Evolutionary conservation across 2,329 filamentous ascomycete genomes (phyloP), one percentile per base, ranked within the genome.

Genomic region (Fusarium sacchari): DNA sequence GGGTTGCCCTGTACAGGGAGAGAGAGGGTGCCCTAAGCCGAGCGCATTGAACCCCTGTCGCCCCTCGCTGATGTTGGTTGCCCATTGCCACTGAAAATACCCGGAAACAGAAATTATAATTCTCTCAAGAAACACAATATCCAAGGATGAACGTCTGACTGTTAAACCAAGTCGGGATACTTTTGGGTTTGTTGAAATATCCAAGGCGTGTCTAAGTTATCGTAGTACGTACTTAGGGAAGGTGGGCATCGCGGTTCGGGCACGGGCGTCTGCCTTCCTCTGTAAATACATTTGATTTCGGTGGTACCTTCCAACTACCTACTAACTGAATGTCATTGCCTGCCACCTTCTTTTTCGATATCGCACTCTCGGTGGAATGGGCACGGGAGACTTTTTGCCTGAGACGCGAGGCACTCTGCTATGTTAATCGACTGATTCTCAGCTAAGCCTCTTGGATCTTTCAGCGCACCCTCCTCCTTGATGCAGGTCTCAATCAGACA

Each of bases 201-300:
- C 28, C 17, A n/a, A 36, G 49, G 49, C 30, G 15, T 42, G 28
- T 42, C 36, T n/a, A n/a, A n/a, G n/a, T 32, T 46, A 11, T 49
- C 46, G 14, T 24, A 18, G 30, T 50, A 24, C 30, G 30, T 50
- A 24, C 30, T 10, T 50, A 32, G 28, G 39, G n/a, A 28, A 47
- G 24, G 24, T n/a, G 49, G 43, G 20, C 37, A 43, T 36, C 14
- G 30, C 22, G 52, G n/a, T 26, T 39, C 20, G 34, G 50, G 50
- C 20, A 55, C 18, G 50, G 34, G 28, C 18, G 44, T 26, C 26
- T 10, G 24, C 49, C 40, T 62, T 42, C 22, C 20, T 46, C 22
- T 42, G 56, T 39, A 67, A 60, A 44, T 50, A 62, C 47, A 55
- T 75, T 73, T 75, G 72, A 69, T 73, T 75, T 56, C 65, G 40